Evolutionary conservation across 2,329 filamentous ascomycete genomes (phyloP), one percentile per base, ranked within the genome.

Genomic region (Penicillium frequentans): DNA sequence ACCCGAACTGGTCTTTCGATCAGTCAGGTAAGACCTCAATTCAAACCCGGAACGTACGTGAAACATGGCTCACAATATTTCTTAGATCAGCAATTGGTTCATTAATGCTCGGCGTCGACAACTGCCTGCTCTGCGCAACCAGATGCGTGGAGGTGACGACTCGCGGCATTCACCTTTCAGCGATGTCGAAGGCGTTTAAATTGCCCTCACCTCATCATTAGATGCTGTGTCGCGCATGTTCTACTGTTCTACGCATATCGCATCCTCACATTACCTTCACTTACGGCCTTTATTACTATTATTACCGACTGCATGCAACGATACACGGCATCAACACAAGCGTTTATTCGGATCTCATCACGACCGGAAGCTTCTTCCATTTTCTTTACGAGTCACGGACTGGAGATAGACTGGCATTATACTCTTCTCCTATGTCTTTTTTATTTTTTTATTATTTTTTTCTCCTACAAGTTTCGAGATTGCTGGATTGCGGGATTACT

Each of bases 1-100:
- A 82, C 83, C 47, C 81, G 86, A 68, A 96, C 91, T 1, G 86
- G 86, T 1, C 79, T 96, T 27, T 88, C 90, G 54, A 88, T 96
- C 78, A 93, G 89, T 56, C 78, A 81, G 74, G 78, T 80, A 68
- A 62, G 72, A 58, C 21, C 13, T 21, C 16, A 27, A 13, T 31
- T 26, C 10, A 10, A 42, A 26, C 37, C 4, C 19, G 19, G 11
- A 42, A 21, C 19, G 9, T 19, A 19, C 8, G 16, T 42, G n/a
- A 8, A 3, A 16, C 45, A 19, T 21, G 53, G 24, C n/a, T 49
- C 10, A 23, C 16, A n/a, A 23, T 8, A 4, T 29, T 11, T 27
- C 37, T 35, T 31, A 81, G 79, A 80, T 82, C 49, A 82, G 79
- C 60, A 82, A 82, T 60, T 82, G 79, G 79, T 82, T 82, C 57